These are phyloP conservation scores for Podila horticola DNA, from an alignment of 192 early-diverging fungal species.

Conservation along the genomic window DNA sequence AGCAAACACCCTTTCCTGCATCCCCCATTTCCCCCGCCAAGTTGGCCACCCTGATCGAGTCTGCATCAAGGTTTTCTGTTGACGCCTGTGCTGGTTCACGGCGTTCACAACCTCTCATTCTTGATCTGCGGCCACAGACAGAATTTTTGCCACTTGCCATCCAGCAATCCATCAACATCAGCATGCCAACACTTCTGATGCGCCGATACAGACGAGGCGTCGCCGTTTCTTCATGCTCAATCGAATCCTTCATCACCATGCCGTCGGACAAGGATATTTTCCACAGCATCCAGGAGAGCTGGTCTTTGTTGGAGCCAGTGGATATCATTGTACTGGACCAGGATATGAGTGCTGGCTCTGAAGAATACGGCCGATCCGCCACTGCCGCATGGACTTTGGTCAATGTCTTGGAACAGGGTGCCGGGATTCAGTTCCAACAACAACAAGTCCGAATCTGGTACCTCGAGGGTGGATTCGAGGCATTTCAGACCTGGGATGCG, in stretches of 20 bases:
- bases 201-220: conserved; percentile 59
- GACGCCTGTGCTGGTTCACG: conserved; percentile 28
- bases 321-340: conserved; percentile 61
- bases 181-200: conserved; percentile 61
- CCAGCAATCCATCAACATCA: conserved; percentile 59
- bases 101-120: conserved; percentile 33
- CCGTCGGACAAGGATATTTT: conserved; percentile 58
- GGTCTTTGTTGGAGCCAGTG: conserved; percentile 13
- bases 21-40: conserved; percentile 16
- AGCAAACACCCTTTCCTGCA: conserved; percentile 15
- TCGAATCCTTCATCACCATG: conserved; percentile 66
- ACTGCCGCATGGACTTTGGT: conserved; percentile 64
- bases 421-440: conserved; percentile 11
- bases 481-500: conserved; percentile 53
- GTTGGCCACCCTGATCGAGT: conserved; percentile 20
- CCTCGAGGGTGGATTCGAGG: conserved; percentile 62
- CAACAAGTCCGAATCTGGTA: conserved; percentile 45
- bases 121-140: conserved; percentile 57
- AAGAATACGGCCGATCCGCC: conserved; percentile 49
- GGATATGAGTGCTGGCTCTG: conserved; percentile 53
- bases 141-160: conserved; percentile 52
- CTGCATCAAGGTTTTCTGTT: neutral
- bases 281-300: conserved; percentile 39
- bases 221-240: conserved; percentile 56
- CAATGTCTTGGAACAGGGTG: conserved; percentile 55